These are phyloP conservation scores for Globisporangium paroecandrum DNA, from an alignment of 352 stramenopile species.

Conservation along the genomic window DNA sequence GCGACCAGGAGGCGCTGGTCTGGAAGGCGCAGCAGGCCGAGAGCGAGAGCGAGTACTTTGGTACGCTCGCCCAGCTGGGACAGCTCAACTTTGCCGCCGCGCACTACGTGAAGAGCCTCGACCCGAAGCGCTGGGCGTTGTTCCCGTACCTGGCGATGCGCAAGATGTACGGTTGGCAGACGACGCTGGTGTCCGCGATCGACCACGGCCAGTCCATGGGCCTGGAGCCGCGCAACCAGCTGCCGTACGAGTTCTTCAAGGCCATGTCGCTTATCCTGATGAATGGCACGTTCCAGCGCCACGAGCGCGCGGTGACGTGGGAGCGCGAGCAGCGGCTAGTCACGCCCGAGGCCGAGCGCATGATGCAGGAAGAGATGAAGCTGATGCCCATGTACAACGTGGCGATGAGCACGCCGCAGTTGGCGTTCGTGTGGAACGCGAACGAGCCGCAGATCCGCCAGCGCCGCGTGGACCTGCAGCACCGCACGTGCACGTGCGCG, in stretches of 20 bases:
- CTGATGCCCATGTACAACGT: slow-evolving; percentile 35
- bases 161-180: slow-evolving; percentile 53
- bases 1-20: slow-evolving; percentile 30
- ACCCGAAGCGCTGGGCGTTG: slow-evolving; percentile 39
- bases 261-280: slow-evolving; percentile 32
- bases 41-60: slow-evolving; percentile 35
- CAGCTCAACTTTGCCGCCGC: slow-evolving; percentile 33
- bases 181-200: slow-evolving; percentile 28
- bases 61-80: slow-evolving; percentile 24
- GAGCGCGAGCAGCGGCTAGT: slow-evolving; percentile 38
- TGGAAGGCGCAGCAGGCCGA: slow-evolving; percentile 41
- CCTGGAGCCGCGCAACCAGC: slow-evolving; percentile 19
- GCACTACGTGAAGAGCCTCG: slow-evolving; percentile 30
- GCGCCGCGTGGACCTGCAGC: slow-evolving; percentile 42
- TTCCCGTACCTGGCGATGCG: slow-evolving; percentile 38
- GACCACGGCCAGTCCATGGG: slow-evolving; percentile 23
- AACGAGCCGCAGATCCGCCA: slow-evolving; percentile 37
- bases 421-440: slow-evolving; percentile 51
- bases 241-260: slow-evolving; percentile 44
- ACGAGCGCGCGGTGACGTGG: slow-evolving; percentile 38
- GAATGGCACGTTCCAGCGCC: slow-evolving; percentile 31
- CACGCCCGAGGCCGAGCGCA: slow-evolving; percentile 35
- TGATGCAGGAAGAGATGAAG: slow-evolving; percentile 47
- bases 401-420: slow-evolving; percentile 38
- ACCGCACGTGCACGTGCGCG: slow-evolving; percentile 45